Evolutionary conservation across 305 asterid genomes (phyloP).

Genomic region (Fraxinus ornus): DNA sequence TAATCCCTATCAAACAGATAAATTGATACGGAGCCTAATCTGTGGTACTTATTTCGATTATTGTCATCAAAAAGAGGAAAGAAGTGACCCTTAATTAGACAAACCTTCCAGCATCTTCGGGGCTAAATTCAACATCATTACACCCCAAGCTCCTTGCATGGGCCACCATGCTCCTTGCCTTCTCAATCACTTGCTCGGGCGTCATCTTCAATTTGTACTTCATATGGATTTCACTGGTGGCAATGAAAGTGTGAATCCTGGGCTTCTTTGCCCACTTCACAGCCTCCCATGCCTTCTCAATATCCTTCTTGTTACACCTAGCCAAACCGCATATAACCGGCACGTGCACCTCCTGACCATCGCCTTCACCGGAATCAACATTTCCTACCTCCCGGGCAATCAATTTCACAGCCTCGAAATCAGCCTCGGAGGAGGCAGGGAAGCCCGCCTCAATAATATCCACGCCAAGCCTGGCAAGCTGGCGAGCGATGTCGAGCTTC

Average conservation of each 20-base stretch:
- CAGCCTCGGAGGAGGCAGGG: conserved; percentile 89
- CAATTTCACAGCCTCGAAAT: conserved; percentile 72
- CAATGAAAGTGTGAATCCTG: conserved; percentile 89
- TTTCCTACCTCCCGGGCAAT: conserved; percentile 84
- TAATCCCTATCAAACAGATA: background rate
- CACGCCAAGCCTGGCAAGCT: conserved; percentile 83
- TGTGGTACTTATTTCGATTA: background rate
- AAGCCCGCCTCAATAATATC: conserved; percentile 95
- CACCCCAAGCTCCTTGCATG: conserved; percentile 89
- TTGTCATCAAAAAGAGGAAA: background rate
- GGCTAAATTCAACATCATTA: conserved; percentile 85
- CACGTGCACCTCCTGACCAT: conserved; percentile 29
- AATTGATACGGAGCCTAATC: background rate
- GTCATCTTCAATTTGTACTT: conserved; percentile 76
- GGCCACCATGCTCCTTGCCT: conserved; percentile 84
- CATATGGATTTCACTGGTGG: conserved; percentile 95
- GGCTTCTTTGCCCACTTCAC: conserved; percentile 79
- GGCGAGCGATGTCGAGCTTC: conserved; percentile 82
- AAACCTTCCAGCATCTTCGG: conserved; percentile 98
- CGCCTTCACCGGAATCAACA: conserved; percentile 29
- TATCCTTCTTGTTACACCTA: conserved; percentile 85
- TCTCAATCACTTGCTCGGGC: conserved; percentile 67
- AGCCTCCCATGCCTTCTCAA: conserved; percentile 92
- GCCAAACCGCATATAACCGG: conserved; percentile 92
- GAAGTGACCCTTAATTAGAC: background rate